Percentiles rank a stretch among this genome's conserved stretches.
These are phyloP conservation scores for Leccinum subgranulosum DNA, from an alignment of 768 basidiomycete genomes.

Conservation along the genomic window DNA sequence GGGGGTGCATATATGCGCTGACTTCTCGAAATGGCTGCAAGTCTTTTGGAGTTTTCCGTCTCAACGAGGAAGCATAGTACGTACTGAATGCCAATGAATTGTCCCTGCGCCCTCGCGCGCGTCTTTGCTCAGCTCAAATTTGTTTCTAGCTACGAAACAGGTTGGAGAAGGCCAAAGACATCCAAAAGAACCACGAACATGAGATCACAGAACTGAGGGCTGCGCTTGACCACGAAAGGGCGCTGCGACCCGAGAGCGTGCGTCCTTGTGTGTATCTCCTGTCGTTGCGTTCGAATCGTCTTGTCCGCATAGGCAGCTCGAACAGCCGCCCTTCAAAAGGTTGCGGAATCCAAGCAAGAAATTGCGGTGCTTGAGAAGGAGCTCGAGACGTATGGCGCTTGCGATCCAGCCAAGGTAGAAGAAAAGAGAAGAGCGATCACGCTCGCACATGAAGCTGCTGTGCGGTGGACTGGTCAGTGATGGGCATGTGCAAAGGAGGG, in stretches of 20 bases:
- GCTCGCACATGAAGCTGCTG: slow-evolving; percentile 78
- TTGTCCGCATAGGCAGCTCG: slow-evolving; percentile 50
- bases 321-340: slow-evolving; percentile 45
- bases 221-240: slow-evolving; percentile 49
- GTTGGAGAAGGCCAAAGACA: slow-evolving; percentile 48
- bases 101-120: not conserved
- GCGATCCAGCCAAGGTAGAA: slow-evolving; percentile 80
- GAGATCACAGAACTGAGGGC: slow-evolving; percentile 50
- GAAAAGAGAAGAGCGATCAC: slow-evolving; percentile 68
- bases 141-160: slow-evolving; percentile 54
- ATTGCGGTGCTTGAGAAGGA: slow-evolving; percentile 59
- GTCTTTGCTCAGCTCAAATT: not conserved
- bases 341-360: slow-evolving; percentile 47
- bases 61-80: slow-evolving; percentile 74
- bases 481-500: not conserved
- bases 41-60: slow-evolving; percentile 98
- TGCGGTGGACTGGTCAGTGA: slow-evolving; percentile 84
- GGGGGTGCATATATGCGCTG: slow-evolving; percentile 21
- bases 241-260: slow-evolving; percentile 57
- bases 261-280: slow-evolving; percentile 9
- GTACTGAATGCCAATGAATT: not conserved
- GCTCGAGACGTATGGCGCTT: slow-evolving; percentile 74
- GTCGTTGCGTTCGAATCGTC: not conserved
- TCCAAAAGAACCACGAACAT: slow-evolving; percentile 37
- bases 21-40: slow-evolving; percentile 26